A percentile compares a stretch with the other conserved stretches of the same genome.
Conservation (phyloP, 768 basidiomycete genomes). For the Lentinula sp. region DNA sequence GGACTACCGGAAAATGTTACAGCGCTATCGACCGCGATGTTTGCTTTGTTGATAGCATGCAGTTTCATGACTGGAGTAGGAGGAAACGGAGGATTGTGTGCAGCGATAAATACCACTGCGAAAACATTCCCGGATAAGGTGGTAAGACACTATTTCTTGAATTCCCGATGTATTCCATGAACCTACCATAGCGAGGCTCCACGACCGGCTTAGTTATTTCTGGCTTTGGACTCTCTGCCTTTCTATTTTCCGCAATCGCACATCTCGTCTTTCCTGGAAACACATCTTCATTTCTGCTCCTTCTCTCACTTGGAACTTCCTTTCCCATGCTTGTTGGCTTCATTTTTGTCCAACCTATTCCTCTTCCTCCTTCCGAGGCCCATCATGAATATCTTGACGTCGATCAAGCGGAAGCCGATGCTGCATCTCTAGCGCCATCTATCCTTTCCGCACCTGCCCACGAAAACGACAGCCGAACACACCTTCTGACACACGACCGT, state of each 20-base stretch:
- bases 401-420: constrained; percentile 2
- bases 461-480: background rate
- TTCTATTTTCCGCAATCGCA: constrained; percentile 58
- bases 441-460: background rate
- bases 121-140: constrained; percentile 49
- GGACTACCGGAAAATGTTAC: constrained; percentile 13
- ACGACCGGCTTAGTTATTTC: constrained; percentile 53
- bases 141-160: constrained; percentile 23
- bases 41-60: constrained; percentile 38
- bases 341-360: constrained; percentile 43
- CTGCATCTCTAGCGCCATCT: background rate
- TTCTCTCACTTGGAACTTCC: constrained; percentile 54
- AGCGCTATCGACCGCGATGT: constrained; percentile 19
- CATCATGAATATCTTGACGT: background rate
- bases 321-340: constrained; percentile 51
- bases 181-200: constrained; percentile 37
- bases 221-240: constrained; percentile 65
- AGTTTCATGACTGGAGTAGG: constrained; percentile 54
- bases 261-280: constrained; percentile 51
- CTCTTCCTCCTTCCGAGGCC: constrained; percentile 20
- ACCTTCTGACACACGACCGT: background rate
- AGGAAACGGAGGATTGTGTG: constrained; percentile 45
- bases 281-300: constrained; percentile 48
- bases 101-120: constrained; percentile 53
- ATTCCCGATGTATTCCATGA: background rate